Evolutionary conservation across 352 stramenopile genomes (phyloP).

Genomic region (Phytophthora pinifolia): DNA sequence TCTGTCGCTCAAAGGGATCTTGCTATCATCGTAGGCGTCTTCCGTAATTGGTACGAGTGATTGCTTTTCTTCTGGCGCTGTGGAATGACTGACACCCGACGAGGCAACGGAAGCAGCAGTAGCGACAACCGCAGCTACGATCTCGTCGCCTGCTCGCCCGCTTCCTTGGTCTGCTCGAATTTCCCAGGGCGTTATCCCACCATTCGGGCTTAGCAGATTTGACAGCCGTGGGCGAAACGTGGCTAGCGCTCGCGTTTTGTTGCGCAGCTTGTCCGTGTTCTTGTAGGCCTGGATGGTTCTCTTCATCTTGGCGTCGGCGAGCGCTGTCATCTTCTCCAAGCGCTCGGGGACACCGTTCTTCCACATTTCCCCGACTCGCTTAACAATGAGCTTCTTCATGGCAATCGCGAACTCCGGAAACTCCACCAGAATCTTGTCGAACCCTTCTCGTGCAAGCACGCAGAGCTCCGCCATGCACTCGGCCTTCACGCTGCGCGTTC

Average conservation of each 20-base stretch:
- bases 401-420: constrained; percentile 69
- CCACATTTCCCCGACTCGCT: constrained; percentile 68
- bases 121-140: constrained; percentile 17
- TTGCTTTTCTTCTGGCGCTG: background rate
- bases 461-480: constrained; percentile 70
- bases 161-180: constrained; percentile 9
- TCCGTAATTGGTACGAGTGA: constrained; percentile 18
- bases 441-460: constrained; percentile 56
- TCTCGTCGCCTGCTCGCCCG: constrained; percentile 5
- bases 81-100: background rate
- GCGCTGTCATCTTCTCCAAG: constrained; percentile 67
- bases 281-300: constrained; percentile 49
- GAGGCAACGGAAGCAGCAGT: constrained; percentile 2
- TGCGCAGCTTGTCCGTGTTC: constrained; percentile 46
- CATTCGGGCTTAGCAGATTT: constrained; percentile 24
- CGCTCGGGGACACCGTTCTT: constrained; percentile 35
- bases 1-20: background rate
- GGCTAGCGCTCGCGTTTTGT: constrained; percentile 33
- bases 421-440: constrained; percentile 71
- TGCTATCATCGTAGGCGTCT: constrained; percentile 21
- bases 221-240: constrained; percentile 30
- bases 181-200: constrained; percentile 8
- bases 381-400: constrained; percentile 75
- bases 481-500: constrained; percentile 60
- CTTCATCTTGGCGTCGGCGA: constrained; percentile 69